Evolutionary conservation across 2,329 filamentous ascomycete species (phyloP), one percentile per base, ranked within the genome.

Genomic region (Sporothrix humicola): DNA sequence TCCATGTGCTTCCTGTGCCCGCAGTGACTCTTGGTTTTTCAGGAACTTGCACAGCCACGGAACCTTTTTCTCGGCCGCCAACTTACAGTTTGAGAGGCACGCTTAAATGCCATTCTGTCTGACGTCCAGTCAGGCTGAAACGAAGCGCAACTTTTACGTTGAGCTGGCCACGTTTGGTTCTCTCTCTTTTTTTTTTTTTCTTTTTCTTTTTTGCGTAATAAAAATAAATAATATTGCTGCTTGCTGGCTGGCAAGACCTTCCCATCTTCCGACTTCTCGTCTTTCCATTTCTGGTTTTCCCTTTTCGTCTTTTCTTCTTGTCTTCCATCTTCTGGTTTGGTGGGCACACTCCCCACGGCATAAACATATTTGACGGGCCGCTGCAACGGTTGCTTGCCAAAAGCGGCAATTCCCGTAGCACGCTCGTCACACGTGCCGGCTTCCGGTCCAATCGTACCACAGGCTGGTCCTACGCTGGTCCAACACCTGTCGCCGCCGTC

Each of bases 81-180:
- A 20, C 17, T 54, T 54, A 15, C 6, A 54, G 50, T 54, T 54
- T 54, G 6, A 54, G 50, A 54, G 50, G 50, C 17, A 54, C 50
- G 50, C n/a, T 54, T 54, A 54, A 54, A 54, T 54, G 58, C 23
- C 46, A 48, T 48, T 48, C 46, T 48, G 46, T 13, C 46, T 61
- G 58, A n/a, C 58, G 58, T 61, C 58, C 13, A 23, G 58, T 61
- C 23, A 42, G 58, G 23, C 58, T 23, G 58, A 61, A 61, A 23
- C 20, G 23, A 26, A 37, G 58, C 58, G 58, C 23, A 61, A 61
- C 58, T 61, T 61, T 37, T 61, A 61, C 58, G 58, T 61, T 23
- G 52, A 56, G 23, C 58, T 42, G 58, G 23, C 12, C 58, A 42
- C 12, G 20, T n/a, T 37, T 5, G 58, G 13, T 31, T 42, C 5